Evolutionary conservation across 2,329 filamentous ascomycete species (phyloP).

Genomic region (Nannizziopsis barbatae): DNA sequence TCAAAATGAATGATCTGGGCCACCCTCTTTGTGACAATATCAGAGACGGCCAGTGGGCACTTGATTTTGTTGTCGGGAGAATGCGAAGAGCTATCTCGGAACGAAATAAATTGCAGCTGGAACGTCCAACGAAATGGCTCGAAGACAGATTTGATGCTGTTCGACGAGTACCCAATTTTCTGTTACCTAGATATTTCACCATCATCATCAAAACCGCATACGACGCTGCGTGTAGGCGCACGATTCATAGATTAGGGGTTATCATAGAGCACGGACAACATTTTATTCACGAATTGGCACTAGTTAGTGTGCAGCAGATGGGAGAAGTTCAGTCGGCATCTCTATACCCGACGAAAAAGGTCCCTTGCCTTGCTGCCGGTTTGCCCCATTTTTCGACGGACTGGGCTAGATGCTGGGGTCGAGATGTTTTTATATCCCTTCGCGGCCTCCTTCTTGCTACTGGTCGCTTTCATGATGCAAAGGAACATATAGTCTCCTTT

Average conservation of each 20-base stretch:
- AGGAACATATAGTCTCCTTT: slow-evolving; percentile 88
- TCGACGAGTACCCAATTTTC: slow-evolving; percentile 71
- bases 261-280: slow-evolving; percentile 71
- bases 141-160: slow-evolving; percentile 76
- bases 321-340: slow-evolving; percentile 84
- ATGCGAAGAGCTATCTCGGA: slow-evolving; percentile 60
- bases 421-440: slow-evolving; percentile 92
- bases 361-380: slow-evolving; percentile 81
- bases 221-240: slow-evolving; percentile 66
- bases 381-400: slow-evolving; percentile 86
- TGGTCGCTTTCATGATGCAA: slow-evolving; percentile 75
- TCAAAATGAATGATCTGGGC: slow-evolving; percentile 78
- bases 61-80: slow-evolving; percentile 75
- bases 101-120: slow-evolving; percentile 51
- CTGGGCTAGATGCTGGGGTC: slow-evolving; percentile 95
- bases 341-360: slow-evolving; percentile 71
- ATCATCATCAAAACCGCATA: slow-evolving; percentile 81
- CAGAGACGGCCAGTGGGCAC: slow-evolving; percentile 78
- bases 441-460: slow-evolving; percentile 86
- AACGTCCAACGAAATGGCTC: slow-evolving; percentile 63
- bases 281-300: slow-evolving; percentile 76
- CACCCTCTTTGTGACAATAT: slow-evolving; percentile 91
- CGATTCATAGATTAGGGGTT: slow-evolving; percentile 64
- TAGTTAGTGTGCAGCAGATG: slow-evolving; percentile 86
- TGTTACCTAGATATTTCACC: slow-evolving; percentile 87